A percentile compares a stretch with the other conserved stretches of the same genome.
phyloP scores from a whole-genome alignment of 148 eudicot genomes.

The Selenicereus undatus region DNA sequence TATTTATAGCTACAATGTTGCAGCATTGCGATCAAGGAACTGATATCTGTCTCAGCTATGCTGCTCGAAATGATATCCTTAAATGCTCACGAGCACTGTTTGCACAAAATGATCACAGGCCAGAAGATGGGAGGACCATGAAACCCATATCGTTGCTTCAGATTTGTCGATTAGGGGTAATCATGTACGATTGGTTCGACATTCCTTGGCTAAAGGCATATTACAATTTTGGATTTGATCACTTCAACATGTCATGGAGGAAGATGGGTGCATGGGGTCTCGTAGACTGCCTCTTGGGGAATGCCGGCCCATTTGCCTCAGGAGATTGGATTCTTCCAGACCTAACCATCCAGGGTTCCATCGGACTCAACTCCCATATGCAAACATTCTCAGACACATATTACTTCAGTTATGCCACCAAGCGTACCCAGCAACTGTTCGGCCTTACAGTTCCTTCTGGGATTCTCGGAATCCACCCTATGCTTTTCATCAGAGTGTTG shows the following conservation, averaged over 20 bases:
- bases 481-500: constrained; percentile 79
- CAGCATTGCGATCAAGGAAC: no score
- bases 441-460: constrained; percentile 73
- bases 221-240: constrained; percentile 92
- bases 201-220: constrained; percentile 67
- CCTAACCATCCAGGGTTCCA: constrained; percentile 75
- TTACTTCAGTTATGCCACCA: constrained; percentile 94
- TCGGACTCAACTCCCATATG: constrained; percentile 55
- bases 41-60: no score
- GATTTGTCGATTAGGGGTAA: constrained; percentile 59
- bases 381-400: constrained; percentile 77
- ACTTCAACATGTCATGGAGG: constrained; percentile 80
- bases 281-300: constrained; percentile 66
- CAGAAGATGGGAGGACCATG: constrained; percentile 67
- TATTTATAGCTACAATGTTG: no score
- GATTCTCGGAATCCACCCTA: constrained; percentile 67
- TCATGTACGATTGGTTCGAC: constrained; percentile 82
- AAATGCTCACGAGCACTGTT: constrained; percentile 1
- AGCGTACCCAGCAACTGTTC: constrained; percentile 56
- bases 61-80: background rate
- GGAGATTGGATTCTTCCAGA: constrained; percentile 97
- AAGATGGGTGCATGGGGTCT: constrained; percentile 69
- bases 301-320: constrained; percentile 84
- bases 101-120: constrained; percentile 38
- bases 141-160: constrained; percentile 75